phyloP scores from a whole-genome alignment of 139 green algal species.

The Chlorella sp. region DNA sequence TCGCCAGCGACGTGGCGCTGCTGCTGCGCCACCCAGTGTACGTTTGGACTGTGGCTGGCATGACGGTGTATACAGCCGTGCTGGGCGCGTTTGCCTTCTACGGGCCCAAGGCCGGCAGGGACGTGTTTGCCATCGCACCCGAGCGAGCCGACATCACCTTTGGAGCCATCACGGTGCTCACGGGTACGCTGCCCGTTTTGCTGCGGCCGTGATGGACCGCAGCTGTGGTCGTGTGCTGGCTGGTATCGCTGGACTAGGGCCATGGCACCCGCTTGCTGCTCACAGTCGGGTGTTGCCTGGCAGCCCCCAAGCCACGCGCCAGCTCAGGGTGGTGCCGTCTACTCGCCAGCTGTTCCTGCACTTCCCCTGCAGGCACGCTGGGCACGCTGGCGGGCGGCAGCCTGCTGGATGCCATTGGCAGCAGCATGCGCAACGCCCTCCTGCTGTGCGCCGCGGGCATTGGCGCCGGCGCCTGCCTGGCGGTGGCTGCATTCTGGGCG shows the following conservation, averaged over 20 bases:
- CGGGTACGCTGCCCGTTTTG: conserved; percentile 56
- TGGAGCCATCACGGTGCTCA: conserved; percentile 89
- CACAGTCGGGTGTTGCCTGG: too few species aligned
- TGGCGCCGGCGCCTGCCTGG: conserved; percentile 60
- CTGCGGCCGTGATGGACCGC: too few species aligned
- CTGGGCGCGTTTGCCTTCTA: conserved; percentile 88
- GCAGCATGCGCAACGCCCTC: conserved; percentile 69
- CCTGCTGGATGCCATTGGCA: conserved; percentile 81
- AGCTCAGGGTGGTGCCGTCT: too few species aligned
- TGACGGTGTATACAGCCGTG: conserved; percentile 81
- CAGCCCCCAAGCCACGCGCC: too few species aligned
- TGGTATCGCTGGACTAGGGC: not conserved
- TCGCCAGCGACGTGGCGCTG: conserved; percentile 1
- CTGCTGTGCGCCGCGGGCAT: conserved; percentile 65
- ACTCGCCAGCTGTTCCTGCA: too few species aligned
- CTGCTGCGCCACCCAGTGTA: conserved; percentile 3
- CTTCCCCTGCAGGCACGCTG: conserved; percentile 54
- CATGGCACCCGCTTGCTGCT: too few species aligned
- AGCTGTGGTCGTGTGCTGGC: not conserved
- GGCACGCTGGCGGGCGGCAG: conserved; percentile 83
- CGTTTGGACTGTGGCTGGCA: conserved; percentile 42
- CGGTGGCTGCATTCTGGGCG: conserved; percentile 68
- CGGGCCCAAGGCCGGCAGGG: conserved; percentile 74
- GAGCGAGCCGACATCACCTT: conserved; percentile 85
- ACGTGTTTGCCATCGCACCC: conserved; percentile 64